phyloP scores from a whole-genome alignment of 495 filamentous ascomycete species.

The Penicillium chermesinum region DNA sequence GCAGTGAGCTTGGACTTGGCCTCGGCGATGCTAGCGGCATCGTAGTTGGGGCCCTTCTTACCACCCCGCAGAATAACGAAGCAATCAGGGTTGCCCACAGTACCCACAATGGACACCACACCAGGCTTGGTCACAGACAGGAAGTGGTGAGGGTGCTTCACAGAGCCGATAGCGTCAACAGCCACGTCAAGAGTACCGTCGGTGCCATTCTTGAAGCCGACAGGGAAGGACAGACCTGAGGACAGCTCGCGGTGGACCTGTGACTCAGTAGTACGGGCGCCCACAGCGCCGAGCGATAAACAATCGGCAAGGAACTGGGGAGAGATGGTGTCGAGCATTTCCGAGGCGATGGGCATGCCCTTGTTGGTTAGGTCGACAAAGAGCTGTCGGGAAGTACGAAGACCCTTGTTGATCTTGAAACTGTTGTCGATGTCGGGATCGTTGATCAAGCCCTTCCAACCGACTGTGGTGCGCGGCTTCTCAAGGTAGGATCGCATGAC shows the following conservation, averaged over 20 bases:
- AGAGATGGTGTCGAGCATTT: constrained; percentile 98
- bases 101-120: constrained; percentile 92
- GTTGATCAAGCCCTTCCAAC: constrained; percentile 99
- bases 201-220: constrained; percentile 99
- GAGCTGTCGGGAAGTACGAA: constrained; percentile 80
- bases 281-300: constrained; percentile 86
- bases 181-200: constrained; percentile 87
- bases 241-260: constrained; percentile 95
- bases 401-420: constrained; percentile 98
- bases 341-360: constrained; percentile 97
- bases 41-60: constrained; percentile 90
- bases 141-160: constrained; percentile 93
- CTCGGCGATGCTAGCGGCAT: constrained; percentile 72
- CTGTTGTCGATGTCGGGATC: constrained; percentile 98
- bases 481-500: constrained; percentile 98
- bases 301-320: constrained; percentile 97
- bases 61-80: constrained; percentile 96
- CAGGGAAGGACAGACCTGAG: constrained; percentile 90
- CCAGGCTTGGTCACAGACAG: constrained; percentile 97
- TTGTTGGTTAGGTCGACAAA: constrained; percentile 91
- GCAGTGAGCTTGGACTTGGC: constrained; percentile 65
- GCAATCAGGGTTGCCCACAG: constrained; percentile 94
- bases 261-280: constrained; percentile 90
- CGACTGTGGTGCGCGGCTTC: constrained; percentile 97
- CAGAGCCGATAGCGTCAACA: constrained; percentile 94